Evolutionary conservation across 106 monocot species (phyloP).

Genomic region (Hemerocallis citrina): DNA sequence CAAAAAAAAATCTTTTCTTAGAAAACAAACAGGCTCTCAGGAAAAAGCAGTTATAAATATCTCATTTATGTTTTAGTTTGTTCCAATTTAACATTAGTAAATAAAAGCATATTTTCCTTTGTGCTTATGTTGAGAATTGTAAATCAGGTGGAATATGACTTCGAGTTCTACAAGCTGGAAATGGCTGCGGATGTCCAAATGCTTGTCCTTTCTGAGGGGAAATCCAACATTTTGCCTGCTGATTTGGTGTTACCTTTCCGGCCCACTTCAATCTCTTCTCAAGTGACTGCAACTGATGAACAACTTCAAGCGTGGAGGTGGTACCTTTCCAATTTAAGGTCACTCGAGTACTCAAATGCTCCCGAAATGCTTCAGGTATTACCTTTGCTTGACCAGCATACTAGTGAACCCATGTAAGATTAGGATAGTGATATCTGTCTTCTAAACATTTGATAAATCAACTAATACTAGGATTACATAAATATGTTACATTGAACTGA

Average conservation of each 20-base stretch:
- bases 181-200: conserved; percentile 78
- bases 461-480: no score
- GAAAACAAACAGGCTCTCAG: no score
- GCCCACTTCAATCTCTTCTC: conserved; percentile 25
- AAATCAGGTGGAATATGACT: conserved; percentile 93
- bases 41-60: neutral
- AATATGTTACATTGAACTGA: neutral
- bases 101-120: neutral
- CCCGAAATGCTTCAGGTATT: conserved; percentile 61
- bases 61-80: neutral
- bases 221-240: conserved; percentile 89
- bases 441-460: no score
- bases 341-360: conserved; percentile 51
- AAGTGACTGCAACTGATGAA: conserved; percentile 20
- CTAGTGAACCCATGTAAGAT: neutral
- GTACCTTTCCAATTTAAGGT: conserved; percentile 69
- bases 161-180: conserved; percentile 82
- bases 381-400: neutral
- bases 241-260: conserved; percentile 71
- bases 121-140: neutral
- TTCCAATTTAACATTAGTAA: no score
- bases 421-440: no score
- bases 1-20: no score
- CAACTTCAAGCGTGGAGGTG: conserved; percentile 83
- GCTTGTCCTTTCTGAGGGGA: conserved; percentile 74